A percentile compares a stretch with the other conserved stretches of the same genome.
These are phyloP conservation scores for Mallotus nudiflorus DNA, from an alignment of 345 rosid species.

Conservation along the genomic window DNA sequence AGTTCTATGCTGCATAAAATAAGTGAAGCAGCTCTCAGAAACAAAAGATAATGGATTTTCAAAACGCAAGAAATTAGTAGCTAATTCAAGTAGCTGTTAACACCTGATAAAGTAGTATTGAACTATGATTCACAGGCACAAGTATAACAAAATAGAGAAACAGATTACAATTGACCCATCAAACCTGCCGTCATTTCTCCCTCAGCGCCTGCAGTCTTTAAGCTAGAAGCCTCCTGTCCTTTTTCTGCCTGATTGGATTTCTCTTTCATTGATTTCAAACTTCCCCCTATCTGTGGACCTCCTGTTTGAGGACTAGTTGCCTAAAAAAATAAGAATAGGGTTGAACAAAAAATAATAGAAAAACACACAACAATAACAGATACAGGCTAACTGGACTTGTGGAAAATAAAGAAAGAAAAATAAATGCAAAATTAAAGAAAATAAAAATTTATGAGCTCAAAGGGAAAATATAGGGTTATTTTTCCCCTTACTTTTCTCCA, in stretches of 20 bases:
- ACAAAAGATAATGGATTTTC: too few species aligned
- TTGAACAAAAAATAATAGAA: neutral
- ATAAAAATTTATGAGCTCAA: too few species aligned
- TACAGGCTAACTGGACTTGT: too few species aligned
- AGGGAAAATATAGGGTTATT: too few species aligned
- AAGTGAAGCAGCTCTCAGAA: neutral
- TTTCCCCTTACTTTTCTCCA: too few species aligned
- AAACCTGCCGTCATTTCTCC: conserved; percentile 25
- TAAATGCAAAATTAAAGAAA: too few species aligned
- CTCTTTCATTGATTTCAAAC: conserved; percentile 26
- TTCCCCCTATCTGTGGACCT: conserved; percentile 18
- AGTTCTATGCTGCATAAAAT: neutral
- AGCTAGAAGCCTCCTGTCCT: conserved; percentile 18
- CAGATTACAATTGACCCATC: neutral
- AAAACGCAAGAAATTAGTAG: neutral
- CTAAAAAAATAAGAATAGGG: neutral
- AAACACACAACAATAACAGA: neutral
- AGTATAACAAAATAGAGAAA: neutral
- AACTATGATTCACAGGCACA: neutral
- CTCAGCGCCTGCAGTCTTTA: conserved; percentile 20
- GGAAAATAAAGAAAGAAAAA: too few species aligned
- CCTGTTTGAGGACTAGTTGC: conserved; percentile 25
- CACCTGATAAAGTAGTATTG: neutral
- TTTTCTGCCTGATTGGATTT: conserved; percentile 16
- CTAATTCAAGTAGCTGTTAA: neutral